Conservation (phyloP, 1,284 basidiomycete genomes). For the Marasmius fiardii region DNA sequence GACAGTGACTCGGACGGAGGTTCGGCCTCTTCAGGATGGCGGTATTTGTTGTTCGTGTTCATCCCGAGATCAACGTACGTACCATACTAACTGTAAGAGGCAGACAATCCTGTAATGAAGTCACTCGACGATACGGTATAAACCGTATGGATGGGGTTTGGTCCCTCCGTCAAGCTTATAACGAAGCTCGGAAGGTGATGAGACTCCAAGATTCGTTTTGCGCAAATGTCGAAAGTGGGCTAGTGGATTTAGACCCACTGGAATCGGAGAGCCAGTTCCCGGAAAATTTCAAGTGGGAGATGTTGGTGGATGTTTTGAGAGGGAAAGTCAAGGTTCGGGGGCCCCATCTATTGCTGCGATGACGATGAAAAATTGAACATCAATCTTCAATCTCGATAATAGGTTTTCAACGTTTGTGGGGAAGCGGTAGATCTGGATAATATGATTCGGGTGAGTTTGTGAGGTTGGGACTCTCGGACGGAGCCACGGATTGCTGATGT, state of each 20-base stretch:
- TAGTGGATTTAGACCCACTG: constrained; percentile 58
- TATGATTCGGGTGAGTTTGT: constrained; percentile 55
- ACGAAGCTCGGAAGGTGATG: constrained; percentile 69
- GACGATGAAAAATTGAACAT: too few relatives aligned
- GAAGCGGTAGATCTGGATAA: constrained; percentile 73
- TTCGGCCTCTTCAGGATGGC: constrained; percentile 52
- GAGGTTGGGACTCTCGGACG: too few relatives aligned
- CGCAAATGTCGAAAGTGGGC: constrained; percentile 48
- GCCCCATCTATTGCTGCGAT: neutral
- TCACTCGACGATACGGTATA: constrained; percentile 37
- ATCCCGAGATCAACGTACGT: neutral
- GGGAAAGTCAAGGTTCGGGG: constrained; percentile 67
- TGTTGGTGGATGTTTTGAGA: constrained; percentile 78
- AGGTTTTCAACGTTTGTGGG: constrained; percentile 68
- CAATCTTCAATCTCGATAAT: neutral
- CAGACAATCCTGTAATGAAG: constrained; percentile 65
- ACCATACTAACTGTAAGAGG: neutral
- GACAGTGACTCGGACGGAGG: constrained; percentile 38
- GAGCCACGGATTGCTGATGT: neutral
- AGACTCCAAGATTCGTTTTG: constrained; percentile 73
- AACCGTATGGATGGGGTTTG: constrained; percentile 64
- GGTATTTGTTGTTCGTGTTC: constrained; percentile 54
- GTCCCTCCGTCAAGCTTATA: constrained; percentile 58
- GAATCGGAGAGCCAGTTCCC: constrained; percentile 72
- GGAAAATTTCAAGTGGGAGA: constrained; percentile 73